These are phyloP conservation scores for Xylariaceae sp. DNA, from an alignment of 2,329 filamentous ascomycete genomes.

Conservation along the genomic window DNA sequence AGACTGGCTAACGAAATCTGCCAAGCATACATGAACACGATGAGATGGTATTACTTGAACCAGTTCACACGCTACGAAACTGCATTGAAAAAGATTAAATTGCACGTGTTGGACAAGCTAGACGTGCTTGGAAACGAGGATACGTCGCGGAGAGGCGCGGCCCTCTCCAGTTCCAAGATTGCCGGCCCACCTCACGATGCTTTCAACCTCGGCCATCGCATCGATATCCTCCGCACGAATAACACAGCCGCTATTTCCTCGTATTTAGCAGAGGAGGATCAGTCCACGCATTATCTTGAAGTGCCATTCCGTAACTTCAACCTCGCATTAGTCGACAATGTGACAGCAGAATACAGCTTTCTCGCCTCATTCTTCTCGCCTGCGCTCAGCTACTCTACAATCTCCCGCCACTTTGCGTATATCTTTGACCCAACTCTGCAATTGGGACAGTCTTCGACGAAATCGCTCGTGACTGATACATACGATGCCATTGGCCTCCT, in stretches of 20 bases:
- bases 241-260: conserved; percentile 78
- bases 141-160: conserved; percentile 59
- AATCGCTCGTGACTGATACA: conserved; percentile 69
- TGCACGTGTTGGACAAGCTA: conserved; percentile 78
- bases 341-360: conserved; percentile 92
- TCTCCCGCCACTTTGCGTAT: conserved; percentile 79
- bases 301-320: conserved; percentile 93
- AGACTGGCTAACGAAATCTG: conserved; percentile 86
- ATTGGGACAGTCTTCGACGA: conserved; percentile 76
- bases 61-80: conserved; percentile 87
- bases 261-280: conserved; percentile 88
- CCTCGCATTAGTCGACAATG: conserved; percentile 88
- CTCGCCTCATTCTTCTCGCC: conserved; percentile 86
- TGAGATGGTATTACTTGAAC: conserved; percentile 96
- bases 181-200: conserved; percentile 71
- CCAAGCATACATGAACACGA: conserved; percentile 94
- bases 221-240: conserved; percentile 74
- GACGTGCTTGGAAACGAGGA: conserved; percentile 82
- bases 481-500: conserved; percentile 84
- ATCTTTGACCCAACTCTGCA: conserved; percentile 88
- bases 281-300: conserved; percentile 81
- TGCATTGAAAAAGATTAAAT: conserved; percentile 77
- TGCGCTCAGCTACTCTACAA: conserved; percentile 68
- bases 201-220: conserved; percentile 82
- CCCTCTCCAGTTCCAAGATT: conserved; percentile 51